Evolutionary conservation across 495 filamentous ascomycete genomes (phyloP), one percentile per base, ranked within the genome.

Genomic region (Staphylotrichum longicolle): DNA sequence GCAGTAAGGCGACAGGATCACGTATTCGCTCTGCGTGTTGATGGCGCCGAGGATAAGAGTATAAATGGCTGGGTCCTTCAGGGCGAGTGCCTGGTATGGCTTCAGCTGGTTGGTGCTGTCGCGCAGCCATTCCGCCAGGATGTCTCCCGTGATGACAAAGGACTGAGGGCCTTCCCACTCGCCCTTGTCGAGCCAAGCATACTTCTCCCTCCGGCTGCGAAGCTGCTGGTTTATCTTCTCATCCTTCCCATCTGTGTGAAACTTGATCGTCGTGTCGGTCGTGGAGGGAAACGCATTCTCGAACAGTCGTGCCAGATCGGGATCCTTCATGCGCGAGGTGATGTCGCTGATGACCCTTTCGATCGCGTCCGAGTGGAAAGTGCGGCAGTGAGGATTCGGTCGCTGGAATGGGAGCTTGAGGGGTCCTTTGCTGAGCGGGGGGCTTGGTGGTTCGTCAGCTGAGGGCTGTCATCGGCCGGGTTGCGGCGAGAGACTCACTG

Each of bases 91-190:
- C 66, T 97, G 94, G 68, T 99, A 99, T 49, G 93, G 91, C 5
- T 84, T 82, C 14, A 99, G 74, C 71, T 99, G 94, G 75, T 98
- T 98, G 9, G 95, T 97, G 46, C 93, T 96, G 75, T 99, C 94
- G 53, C 94, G 88, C 47, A 99, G 77, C 94, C 94, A 99, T 75
- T 98, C 94, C 6, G 94, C 94, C 68, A 97, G 88, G 71, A 99
- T 99, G 68, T 99, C 94, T n/a, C 93, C 93, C 0, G 94, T 99
- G 50, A 99, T 95, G 63, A 99, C 89, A 73, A 99, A 99, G 41
- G 86, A 91, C 72, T 98, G 93, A 2, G 88, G 74, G 0, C 91
- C 93, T 60, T 88, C 81, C 92, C 92, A 96, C 61, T 83, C 78
- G 3, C 82, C 80, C 34, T 78, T 76, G 30, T 85, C 83, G 6